Base-by-base conservation (phyloP, 2,329 filamentous ascomycete genomes). In the Colletotrichum tanaceti region DNA sequence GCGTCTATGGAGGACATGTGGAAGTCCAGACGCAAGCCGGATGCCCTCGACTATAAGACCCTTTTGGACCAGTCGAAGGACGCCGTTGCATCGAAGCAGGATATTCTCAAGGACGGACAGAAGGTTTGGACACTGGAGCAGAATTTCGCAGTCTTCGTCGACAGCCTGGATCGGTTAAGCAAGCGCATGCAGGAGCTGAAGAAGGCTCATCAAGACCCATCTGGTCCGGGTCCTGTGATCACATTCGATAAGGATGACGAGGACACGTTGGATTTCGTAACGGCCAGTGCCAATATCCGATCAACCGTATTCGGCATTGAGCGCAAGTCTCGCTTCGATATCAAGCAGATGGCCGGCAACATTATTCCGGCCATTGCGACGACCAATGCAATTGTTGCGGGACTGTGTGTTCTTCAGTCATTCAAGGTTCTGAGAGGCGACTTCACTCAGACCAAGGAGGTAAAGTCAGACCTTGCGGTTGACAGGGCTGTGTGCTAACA, bases 301-400 rank as follows among this genome's bases (percentile, higher is more conserved):
- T 96, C 95, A 1, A 85, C 88, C 28, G 86, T 97, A n/a, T 99
- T 99, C 76, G 91, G 90, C 64, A 97, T 99, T 66, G 92, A 95
- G 62, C 82, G 85, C 5, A 95, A 93, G 78, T 97, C 94, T 24
- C 93, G 97, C 68, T 99, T 98, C 76, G 94, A 98, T 76, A 94
- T 96, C 75, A 99, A 99, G 82, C 92, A 99, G 80, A 99, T 98
- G 95, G 96, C 96, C 4, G 96, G 96, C 62, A 99, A 99, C 77
- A 99, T 99, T 74, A 99, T 99, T 70, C 96, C 96, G 1, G 96
- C 96, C 2, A 99, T 99, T 76, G 96, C 96, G 5, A 99, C 96
- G 0, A 98, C 96, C 0, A 99, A 99, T 78, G 96, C 96, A 18
- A 97, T 98, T 78, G 95, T 96, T 1, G 96, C 96, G 18, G 92